Base-by-base conservation (phyloP, 371 early-diverging fungal species). In the Paramicrosporidium saccamoebae region DNA sequence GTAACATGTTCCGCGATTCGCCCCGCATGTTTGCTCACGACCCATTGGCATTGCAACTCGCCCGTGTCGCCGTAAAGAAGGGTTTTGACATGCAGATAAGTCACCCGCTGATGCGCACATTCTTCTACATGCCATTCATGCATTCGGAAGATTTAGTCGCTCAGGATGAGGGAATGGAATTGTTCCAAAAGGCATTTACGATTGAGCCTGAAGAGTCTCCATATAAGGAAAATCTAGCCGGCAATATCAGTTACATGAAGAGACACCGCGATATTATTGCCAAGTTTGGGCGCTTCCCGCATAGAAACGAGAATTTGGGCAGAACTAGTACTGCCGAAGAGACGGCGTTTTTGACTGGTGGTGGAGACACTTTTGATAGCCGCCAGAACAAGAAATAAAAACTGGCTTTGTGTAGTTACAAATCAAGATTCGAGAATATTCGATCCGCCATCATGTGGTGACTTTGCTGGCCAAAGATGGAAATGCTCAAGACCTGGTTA, bases 201-300 rank as follows among this genome's bases (percentile, higher is more conserved):
- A 30, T 28, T 14, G 25, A 28, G 16, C 18, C 21, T 18, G 35
- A 30, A 16, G 34, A 31, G 15, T 31, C 35, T 10, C 26, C 32
- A n/a, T 35, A 45, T 27, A 33, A 48, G 16, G 33, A 33, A 5
- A 22, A 39, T 19, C 30, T 44, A 24, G 34, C 33, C 14, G 25
- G 10, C 10, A 44, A 28, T 24, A 21, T 32, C 20, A 24, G 33
- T 1, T 55, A 20, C 17, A 56, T 52, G 0, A 16, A 33, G 10
- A 28, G 39, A 15, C 58, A 57, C 19, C 29, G 39, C 20, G 37
- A 25, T 1, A 46, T 52, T 7, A 51, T 58, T 29, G 26, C 41
- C 8, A 37, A 42, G 26, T 58, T 58, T 41, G 58, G 58, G 5
- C 35, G 58, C n/a, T 58, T 41, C 30, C 58, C 58, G 9, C 43